These are phyloP conservation scores for Colletotrichum gigasporum DNA, from an alignment of 2,329 filamentous ascomycete genomes.

Conservation along the genomic window DNA sequence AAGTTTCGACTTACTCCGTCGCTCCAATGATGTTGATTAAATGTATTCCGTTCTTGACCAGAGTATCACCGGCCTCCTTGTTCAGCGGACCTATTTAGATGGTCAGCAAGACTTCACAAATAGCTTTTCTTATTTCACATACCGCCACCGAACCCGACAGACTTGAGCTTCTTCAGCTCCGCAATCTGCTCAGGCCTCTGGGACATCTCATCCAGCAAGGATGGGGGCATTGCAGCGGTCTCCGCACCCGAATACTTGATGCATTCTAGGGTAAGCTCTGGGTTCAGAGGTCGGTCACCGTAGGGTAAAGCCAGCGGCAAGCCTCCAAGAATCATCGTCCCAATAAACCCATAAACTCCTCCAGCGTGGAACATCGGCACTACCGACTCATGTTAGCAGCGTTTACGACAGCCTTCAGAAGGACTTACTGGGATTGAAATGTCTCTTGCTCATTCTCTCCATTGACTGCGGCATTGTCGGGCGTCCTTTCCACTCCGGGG, in stretches of 20 bases:
- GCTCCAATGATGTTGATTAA: conserved; percentile 50
- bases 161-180: conserved; percentile 42
- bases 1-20: conserved; percentile 45
- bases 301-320: conserved; percentile 39
- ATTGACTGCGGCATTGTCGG: conserved; percentile 41
- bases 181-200: conserved; percentile 41
- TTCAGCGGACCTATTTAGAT: conserved; percentile 36
- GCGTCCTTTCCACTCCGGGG: conserved; percentile 18
- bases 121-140: too few relatives aligned
- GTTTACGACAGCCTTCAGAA: background rate
- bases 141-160: conserved; percentile 51
- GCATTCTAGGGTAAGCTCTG: conserved; percentile 44
- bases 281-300: conserved; percentile 44
- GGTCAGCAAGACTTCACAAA: too few relatives aligned
- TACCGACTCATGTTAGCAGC: background rate
- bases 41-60: conserved; percentile 45
- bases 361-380: conserved; percentile 53
- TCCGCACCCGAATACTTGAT: conserved; percentile 40
- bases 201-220: conserved; percentile 53
- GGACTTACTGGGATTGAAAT: conserved; percentile 17
- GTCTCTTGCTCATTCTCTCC: conserved; percentile 35
- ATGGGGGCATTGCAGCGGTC: conserved; percentile 44
- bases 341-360: conserved; percentile 39
- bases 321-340: conserved; percentile 40
- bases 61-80: conserved; percentile 46